Base-by-base conservation (phyloP, 2,329 filamentous ascomycete species). In the Xenoacremonium recifei region DNA sequence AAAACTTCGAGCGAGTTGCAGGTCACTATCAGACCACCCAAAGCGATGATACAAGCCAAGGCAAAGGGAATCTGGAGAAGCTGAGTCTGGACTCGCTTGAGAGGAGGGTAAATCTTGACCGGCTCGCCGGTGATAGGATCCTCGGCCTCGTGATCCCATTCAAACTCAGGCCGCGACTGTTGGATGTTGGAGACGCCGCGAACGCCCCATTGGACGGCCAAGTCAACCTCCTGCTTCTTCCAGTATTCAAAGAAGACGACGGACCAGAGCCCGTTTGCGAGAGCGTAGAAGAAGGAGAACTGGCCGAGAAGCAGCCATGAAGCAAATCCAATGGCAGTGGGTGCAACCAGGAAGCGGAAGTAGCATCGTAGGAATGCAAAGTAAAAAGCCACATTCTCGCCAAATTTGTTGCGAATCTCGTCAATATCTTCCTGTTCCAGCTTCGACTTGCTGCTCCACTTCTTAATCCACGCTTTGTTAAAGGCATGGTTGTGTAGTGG, bases 1-100 rank as follows among this genome's bases (percentile, higher is more conserved):
- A 97, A 96, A 21, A 97, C 89, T 62, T 99, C 93, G 47, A 96
- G 88, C 6, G 84, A 87, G 64, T 97, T 97, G 60, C 89, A 93
- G 12, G 81, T 81, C 11, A 87, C 82, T 50, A 97, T 96, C 54
- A 97, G 72, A 15, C 82, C 82, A 1, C 92, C 92, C 6, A 97
- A 76, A 1, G 86, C 78, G 18, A 82, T 44, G 6, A 84, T 71
- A 21, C 89, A 91, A 10, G 81, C 74, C 5, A 95, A 63, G 1
- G 89, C 88, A 66, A 99, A 96, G 0, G 91, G 91, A 2, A 95
- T 71, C 60, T 95, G 86, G 13, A 95, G 72, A 33, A 92, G 63
- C 65, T 96, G 91, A 19, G 87, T 80, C 54, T 81, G 69, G 4
- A 96, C 70, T 31, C 91, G 80, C 67, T 89, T 90, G 45, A 77